Percentiles rank a stretch among this genome's conserved stretches.
Evolutionary conservation across 352 stramenopile species (phyloP).

Genomic region (Phytophthora pisi): DNA sequence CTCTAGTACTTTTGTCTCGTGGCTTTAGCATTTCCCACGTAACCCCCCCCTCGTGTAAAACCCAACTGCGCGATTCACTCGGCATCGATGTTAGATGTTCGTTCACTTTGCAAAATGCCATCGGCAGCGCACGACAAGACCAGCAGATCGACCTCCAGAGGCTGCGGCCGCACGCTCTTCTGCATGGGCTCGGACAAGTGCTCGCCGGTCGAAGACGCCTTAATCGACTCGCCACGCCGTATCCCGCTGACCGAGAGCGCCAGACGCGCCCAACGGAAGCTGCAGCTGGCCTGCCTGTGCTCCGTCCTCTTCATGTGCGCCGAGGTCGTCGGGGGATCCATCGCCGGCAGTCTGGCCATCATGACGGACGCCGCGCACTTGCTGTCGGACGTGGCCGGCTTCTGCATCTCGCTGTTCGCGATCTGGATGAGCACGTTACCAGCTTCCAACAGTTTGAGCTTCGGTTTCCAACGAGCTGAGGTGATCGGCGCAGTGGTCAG

Average conservation of each 20-base stretch:
- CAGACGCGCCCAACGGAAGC: conserved; percentile 49
- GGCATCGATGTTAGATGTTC: neutral
- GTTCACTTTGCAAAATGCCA: neutral
- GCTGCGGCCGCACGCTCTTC: neutral
- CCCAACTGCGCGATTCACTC: neutral
- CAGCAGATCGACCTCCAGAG: neutral
- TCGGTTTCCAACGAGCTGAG: conserved; percentile 93
- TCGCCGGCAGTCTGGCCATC: conserved; percentile 94
- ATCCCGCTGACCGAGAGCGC: conserved; percentile 50
- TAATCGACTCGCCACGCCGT: conserved; percentile 13
- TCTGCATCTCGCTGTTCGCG: conserved; percentile 79
- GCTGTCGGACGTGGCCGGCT: conserved; percentile 74
- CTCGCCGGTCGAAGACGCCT: neutral
- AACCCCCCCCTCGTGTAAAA: too few relatives aligned
- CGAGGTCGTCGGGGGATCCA: conserved; percentile 93
- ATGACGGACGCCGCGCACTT: conserved; percentile 89
- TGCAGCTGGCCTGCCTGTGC: conserved; percentile 56
- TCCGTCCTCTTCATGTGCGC: conserved; percentile 93
- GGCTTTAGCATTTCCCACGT: too few relatives aligned
- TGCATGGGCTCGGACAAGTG: neutral
- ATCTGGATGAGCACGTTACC: conserved; percentile 68
- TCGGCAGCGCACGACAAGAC: neutral
- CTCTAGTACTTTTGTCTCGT: too few relatives aligned
- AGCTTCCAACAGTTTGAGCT: conserved; percentile 77
- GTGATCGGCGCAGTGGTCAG: conserved; percentile 93